Evolutionary conservation across 768 basidiomycete genomes (phyloP).

Genomic region (Termitomyces sp.): DNA sequence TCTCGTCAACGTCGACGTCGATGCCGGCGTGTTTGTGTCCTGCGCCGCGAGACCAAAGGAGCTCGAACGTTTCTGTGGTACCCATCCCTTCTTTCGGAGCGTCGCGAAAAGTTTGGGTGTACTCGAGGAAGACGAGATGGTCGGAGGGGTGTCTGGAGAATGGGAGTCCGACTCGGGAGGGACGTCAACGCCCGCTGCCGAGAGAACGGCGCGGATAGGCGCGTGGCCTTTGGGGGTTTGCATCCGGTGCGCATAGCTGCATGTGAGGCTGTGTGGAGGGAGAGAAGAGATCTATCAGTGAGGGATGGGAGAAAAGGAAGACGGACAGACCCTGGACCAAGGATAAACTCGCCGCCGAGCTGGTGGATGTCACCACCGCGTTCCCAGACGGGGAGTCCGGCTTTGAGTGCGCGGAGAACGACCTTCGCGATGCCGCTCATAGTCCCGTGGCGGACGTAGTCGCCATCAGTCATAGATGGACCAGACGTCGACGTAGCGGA

Average conservation of each 20-base stretch:
- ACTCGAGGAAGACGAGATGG: neutral
- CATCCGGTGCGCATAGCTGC: slow-evolving; percentile 85
- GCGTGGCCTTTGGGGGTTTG: slow-evolving; percentile 69
- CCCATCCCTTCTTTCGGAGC: neutral
- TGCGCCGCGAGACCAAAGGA: no score
- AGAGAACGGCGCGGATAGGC: slow-evolving; percentile 65
- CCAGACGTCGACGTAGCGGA: neutral
- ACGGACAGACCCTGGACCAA: slow-evolving; percentile 40
- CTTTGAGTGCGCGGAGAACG: slow-evolving; percentile 62
- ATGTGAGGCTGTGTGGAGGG: slow-evolving; percentile 44
- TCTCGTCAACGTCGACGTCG: neutral
- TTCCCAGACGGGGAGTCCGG: slow-evolving; percentile 81
- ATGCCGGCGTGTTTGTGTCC: neutral
- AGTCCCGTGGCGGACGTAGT: slow-evolving; percentile 64
- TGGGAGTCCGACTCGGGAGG: slow-evolving; percentile 7
- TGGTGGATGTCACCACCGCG: slow-evolving; percentile 74
- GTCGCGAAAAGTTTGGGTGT: neutral
- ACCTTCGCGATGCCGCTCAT: slow-evolving; percentile 74
- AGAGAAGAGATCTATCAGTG: neutral
- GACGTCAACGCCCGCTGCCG: slow-evolving; percentile 42
- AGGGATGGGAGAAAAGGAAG: neutral
- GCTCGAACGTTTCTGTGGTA: neutral
- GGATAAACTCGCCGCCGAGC: slow-evolving; percentile 85
- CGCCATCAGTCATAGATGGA: slow-evolving; percentile 4
- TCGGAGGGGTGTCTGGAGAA: neutral